Conservation (phyloP, 768 basidiomycete genomes). For the Lactarius deliciosus region DNA sequence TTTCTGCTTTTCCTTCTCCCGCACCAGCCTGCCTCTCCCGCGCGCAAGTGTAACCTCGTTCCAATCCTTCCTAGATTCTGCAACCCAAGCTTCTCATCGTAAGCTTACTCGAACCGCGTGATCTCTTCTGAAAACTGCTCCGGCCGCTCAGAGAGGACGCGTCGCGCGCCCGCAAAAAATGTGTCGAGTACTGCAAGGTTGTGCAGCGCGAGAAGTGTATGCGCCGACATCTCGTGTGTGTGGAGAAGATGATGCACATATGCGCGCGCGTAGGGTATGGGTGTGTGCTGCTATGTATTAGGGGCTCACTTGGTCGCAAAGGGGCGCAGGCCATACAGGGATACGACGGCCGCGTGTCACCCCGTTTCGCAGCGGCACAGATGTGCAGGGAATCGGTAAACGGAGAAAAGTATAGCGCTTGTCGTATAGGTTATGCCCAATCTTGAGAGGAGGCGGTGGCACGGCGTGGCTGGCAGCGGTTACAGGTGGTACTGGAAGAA, state of each 20-base stretch:
- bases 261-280: constrained; percentile 46
- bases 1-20: constrained; percentile 52
- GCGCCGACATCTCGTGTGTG: constrained; percentile 89
- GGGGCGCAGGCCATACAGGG: constrained; percentile 37
- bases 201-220: constrained; percentile 71
- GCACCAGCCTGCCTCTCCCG: constrained; percentile 70
- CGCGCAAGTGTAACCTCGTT: constrained; percentile 63
- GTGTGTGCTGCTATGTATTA: constrained; percentile 32
- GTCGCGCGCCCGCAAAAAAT: constrained; percentile 61
- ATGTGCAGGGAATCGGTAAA: constrained; percentile 51
- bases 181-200: constrained; percentile 69
- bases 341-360: constrained; percentile 41
- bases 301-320: constrained; percentile 14
- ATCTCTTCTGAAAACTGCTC: constrained; percentile 47
- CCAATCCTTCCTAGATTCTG: constrained; percentile 58
- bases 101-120: constrained; percentile 47
- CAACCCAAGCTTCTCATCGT: constrained; percentile 49
- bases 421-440: constrained; percentile 78
- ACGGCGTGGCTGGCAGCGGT: constrained; percentile 5
- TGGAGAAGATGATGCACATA: constrained; percentile 84
- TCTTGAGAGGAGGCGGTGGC: constrained; percentile 35
- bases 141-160: constrained; percentile 30
- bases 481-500: constrained; percentile 42
- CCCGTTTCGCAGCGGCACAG: constrained; percentile 33
- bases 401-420: constrained; percentile 52